Evolutionary conservation across 2,329 filamentous ascomycete genomes (phyloP), one percentile per base, ranked within the genome.

Genomic region (Stemphylium vesicarium): DNA sequence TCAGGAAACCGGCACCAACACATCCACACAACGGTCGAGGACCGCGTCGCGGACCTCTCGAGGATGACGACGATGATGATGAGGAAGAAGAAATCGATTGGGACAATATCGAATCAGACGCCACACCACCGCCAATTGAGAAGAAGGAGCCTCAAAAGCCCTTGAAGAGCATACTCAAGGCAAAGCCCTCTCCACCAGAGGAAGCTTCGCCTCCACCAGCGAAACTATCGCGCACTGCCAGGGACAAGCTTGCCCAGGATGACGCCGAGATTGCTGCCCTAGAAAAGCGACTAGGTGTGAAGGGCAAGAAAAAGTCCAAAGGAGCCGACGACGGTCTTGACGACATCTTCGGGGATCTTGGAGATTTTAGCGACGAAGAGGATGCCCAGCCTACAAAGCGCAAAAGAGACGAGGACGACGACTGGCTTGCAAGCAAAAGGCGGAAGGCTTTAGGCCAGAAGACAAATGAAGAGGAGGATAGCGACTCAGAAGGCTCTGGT

Each of bases 211-310:
- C 64, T 13, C 64, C 66, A 20, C 53, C 64, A 13, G 61, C 68
- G 6, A 66, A 64, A 39, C 36, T 78, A 8, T 74, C 76, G 7
- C 69, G 72, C 45, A 71, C 66, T 18, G 79, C 86, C n/a, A 85
- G 82, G 68, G 83, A 88, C 16, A 66, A 59, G 63, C 79, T 97
- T 4, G 87, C 85, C 0, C 82, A 91, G 57, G 94, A 99, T 54
- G 92, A 98, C 68, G 90, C 87, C 2, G 92, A 96, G 65, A 98
- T 99, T 64, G 88, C 89, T 16, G 87, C 87, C 2, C 79, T 97
- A 29, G 95, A 99, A 78, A 92, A 88, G 74, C 96, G 91, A 69
- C 79, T 99, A 3, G 94, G 95, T 0, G 83, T 97, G 31, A 91
- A 88, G 70, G 85, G 86, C 20, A 89, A 88, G 56, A 96, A 92